Evolutionary conservation across 2,329 filamentous ascomycete species (phyloP), one percentile per base, ranked within the genome.

Genomic region (Hypocrella siamensis): DNA sequence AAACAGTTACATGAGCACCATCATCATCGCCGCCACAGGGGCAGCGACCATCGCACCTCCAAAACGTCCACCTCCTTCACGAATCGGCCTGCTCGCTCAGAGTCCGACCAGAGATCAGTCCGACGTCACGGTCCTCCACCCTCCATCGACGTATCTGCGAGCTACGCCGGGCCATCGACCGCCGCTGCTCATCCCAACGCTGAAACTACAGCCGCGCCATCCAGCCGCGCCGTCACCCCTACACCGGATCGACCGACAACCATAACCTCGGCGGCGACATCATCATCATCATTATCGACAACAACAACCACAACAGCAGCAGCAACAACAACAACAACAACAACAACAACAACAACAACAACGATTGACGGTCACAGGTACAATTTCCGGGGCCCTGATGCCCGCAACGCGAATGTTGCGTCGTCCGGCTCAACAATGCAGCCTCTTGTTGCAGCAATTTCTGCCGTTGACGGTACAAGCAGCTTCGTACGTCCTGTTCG

Each of bases 101-200:
- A 76, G 37, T 56, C 64, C 22, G 69, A 77, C 32, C 67, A 72
- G 42, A 66, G 77, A 43, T 54, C 66, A 14, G 74, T 72, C 43
- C 73, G 85, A 41, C 70, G 88, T 46, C 81, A 90, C 50, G 75
- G 79, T 19, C 83, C 84, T 42, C 85, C 86, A 31, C 81, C 85
- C 4, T 79, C 75, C 44, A 61, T 56, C 52, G 66, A 68, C 48
- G 59, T 61, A 43, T 70, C 65, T 26, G 49, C 55, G 19, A 47
- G 52, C 28, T 56, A 56, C 32, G 52, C 55, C 9, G 56, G 56
- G 7, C 54, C 56, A 31, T 57, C 56, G 4, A 49, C 48, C 10
- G 39, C 47, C 17, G 39, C 47, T 28, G 35, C 37, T 16, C 45
- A 46, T 16, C 45, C 44, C 16, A 37, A 34, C 17, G 15, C 38